Evolutionary conservation across 78 protist species (phyloP), one percentile per base, ranked within the genome.

Genomic region (Dictyostelium capitatum): DNA sequence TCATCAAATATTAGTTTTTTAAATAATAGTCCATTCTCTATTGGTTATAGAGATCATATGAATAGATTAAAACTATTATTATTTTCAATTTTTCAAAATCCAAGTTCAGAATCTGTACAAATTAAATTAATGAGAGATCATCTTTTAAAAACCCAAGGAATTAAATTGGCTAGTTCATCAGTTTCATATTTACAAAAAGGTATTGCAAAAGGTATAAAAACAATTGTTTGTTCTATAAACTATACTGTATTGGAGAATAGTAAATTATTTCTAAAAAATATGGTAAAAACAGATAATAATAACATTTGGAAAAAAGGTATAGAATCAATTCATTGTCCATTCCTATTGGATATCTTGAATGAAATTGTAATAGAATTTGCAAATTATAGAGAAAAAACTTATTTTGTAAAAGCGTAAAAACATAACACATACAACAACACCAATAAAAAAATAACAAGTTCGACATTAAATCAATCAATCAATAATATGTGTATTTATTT

Each of bases 291-390:
- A 0, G 90, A 83, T 23, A 50, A 7, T 50, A 62, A 69, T 23
- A 73, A 69, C 25, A 72, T 72, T 23, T 83, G 90, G 90, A 83
- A 83, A 32, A 74, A 75, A 51, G 72, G 90, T 11, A 23, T 83
- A 10, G 90, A 83, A 2, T n/a, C 59, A 17, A 72, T 83, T 6
- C 72, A 83, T 56, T 23, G 56, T 6, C 90, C 90, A 19, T 83
- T 83, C 56, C 5, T 83, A 32, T 19, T 46, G 8, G 90, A 83
- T n/a, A 41, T 83, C 2, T 17, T 73, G 0, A 65, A 83, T 6
- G 74, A 83, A 37, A 51, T 72, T 30, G 90, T 57, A 4, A n/a
- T 69, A 11, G 82, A 83, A 53, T 83, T 83, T 41, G 79, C 67
- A 57, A 57, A 57, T 57, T 57, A 57, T 57, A 57, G 23, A n/a